Evolutionary conservation across 106 monocot species (phyloP).

Genomic region (Iris macrosiphon): DNA sequence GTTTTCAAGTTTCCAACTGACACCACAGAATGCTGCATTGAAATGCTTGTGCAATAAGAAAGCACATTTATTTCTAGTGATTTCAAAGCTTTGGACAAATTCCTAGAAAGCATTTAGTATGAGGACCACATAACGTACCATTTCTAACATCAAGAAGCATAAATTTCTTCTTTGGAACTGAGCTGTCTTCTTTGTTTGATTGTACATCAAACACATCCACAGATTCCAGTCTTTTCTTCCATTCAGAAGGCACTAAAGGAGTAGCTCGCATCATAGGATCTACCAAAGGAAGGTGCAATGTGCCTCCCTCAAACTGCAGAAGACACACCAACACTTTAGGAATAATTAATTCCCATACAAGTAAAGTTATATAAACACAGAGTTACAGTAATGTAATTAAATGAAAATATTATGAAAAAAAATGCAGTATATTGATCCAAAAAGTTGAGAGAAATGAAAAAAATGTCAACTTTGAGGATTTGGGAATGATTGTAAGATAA

Average conservation of each 20-base stretch:
- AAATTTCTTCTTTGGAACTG: slow-evolving; percentile 15
- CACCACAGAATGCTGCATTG: background rate
- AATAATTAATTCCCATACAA: background rate
- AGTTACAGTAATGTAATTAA: too few species aligned
- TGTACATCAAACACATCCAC: slow-evolving; percentile 6
- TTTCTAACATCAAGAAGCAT: slow-evolving; percentile 94
- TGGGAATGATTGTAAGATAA: too few species aligned
- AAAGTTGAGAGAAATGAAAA: too few species aligned
- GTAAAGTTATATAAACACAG: too few species aligned
- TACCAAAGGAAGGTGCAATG: slow-evolving; percentile 73
- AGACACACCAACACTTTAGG: background rate
- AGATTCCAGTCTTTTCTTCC: slow-evolving; percentile 60
- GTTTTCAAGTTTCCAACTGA: background rate
- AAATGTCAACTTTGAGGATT: too few species aligned
- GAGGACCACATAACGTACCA: too few species aligned
- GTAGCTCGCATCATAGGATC: slow-evolving; percentile 71
- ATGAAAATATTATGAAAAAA: too few species aligned
- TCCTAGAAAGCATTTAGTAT: too few species aligned
- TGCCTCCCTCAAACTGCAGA: slow-evolving; percentile 83
- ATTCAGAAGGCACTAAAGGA: slow-evolving; percentile 76
- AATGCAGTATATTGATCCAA: too few species aligned
- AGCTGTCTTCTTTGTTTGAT: slow-evolving; percentile 9
- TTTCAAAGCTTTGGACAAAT: too few species aligned
- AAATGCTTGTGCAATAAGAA: too few species aligned
- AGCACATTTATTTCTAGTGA: too few species aligned